A percentile compares a stretch with the other conserved stretches of the same genome.
phyloP scores from a whole-genome alignment of 768 basidiomycete genomes.

The Terana coerulea region DNA sequence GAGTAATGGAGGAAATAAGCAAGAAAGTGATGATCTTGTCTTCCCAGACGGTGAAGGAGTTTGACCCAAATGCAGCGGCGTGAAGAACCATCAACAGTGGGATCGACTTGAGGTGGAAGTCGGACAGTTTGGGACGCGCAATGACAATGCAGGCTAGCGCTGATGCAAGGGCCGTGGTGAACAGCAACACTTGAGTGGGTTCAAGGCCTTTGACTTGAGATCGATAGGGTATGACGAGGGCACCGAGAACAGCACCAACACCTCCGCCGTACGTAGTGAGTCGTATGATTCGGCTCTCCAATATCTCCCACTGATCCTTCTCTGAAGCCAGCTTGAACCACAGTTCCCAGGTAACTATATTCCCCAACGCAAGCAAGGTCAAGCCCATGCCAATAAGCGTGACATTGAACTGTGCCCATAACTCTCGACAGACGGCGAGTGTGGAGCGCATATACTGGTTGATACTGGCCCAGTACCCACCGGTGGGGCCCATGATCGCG shows the following conservation, averaged over 20 bases:
- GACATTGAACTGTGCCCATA: constrained; percentile 96
- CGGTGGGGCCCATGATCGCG: not conserved
- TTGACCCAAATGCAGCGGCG: constrained; percentile 76
- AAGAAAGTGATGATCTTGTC: constrained; percentile 80
- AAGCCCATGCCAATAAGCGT: constrained; percentile 74
- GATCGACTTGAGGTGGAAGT: constrained; percentile 15
- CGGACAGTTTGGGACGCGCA: constrained; percentile 33
- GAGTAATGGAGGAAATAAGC: constrained; percentile 58
- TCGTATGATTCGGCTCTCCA: constrained; percentile 24
- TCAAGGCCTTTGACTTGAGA: constrained; percentile 43
- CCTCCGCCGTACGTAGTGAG: constrained; percentile 6
- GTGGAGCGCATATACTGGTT: constrained; percentile 57
- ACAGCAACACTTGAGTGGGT: constrained; percentile 46
- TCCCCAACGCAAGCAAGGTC: constrained; percentile 49
- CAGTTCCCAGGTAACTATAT: constrained; percentile 51
- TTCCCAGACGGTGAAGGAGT: constrained; percentile 99
- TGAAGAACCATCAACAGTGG: constrained; percentile 64
- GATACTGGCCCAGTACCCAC: constrained; percentile 18
- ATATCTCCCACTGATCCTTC: constrained; percentile 39
- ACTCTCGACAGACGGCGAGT: constrained; percentile 67
- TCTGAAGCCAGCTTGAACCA: constrained; percentile 46
- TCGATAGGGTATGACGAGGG: constrained; percentile 24
- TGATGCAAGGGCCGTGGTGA: constrained; percentile 45
- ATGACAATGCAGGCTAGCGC: constrained; percentile 42
- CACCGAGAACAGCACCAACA: constrained; percentile 8